Base-by-base conservation (phyloP, 305 asterid species). In the Fraxinus floribunda region DNA sequence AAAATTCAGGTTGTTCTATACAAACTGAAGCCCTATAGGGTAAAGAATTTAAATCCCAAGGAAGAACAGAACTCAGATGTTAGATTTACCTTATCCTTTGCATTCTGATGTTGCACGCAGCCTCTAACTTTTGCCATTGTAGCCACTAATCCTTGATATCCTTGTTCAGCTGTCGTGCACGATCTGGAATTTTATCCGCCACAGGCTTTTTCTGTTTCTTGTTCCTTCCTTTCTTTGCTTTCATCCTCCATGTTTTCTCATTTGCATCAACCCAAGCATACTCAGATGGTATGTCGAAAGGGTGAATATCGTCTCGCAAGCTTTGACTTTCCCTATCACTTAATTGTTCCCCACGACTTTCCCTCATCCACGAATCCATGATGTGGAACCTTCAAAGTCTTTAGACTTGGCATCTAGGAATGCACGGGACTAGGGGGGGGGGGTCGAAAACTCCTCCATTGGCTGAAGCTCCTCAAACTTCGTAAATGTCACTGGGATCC, bases 211-310 rank as follows among this genome's bases (percentile, higher is more conserved):
- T 93, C 62, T 90, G 93, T 85, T 94, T 96, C 95, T 84, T 94
- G 90, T 32, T 89, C 94, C 92, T 94, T 26, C 95, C 98, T 89
- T 87, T 94, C 91, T 93, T 96, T 78, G 98, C 96, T 87, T 93
- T 96, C 96, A 91, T 80, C 57, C 98, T 87, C 3, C 97, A 97
- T 81, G 91, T 94, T 86, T 94, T 96, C 97, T 96, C 98, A 29
- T 88, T 93, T 15, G 97, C 95, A 85, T 96, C 99, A 55, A 96
- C 94, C 99, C 99, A 96, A 41, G 94, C 79, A 77, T 94, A 93
- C 75, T 94, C 99, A 29, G 97, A 49, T 35, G 99, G 98, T 84
- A 96, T 91, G 89, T 78, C 91, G 89, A 96, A 96, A 29, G 99
- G 99, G 87, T 94, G 98, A 74, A 86, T 89, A 82, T 93, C 97